These are phyloP conservation scores for Gossypium arboreum DNA, from an alignment of 345 rosid genomes.

Conservation along the genomic window DNA sequence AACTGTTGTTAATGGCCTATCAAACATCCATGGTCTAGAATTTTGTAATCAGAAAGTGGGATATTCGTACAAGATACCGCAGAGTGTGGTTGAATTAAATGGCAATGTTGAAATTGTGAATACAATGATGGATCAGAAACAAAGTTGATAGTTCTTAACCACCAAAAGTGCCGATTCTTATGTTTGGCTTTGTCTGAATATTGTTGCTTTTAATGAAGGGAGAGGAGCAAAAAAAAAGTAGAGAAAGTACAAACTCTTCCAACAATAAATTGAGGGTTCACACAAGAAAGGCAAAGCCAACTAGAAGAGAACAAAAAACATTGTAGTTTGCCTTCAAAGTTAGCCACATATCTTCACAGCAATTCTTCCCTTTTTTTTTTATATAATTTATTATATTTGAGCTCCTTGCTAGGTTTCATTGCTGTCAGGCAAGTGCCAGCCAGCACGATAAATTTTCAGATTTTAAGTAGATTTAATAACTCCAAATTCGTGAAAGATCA, in stretches of 20 bases:
- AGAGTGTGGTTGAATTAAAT: background rate
- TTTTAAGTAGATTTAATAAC: background rate
- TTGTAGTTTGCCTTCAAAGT: background rate
- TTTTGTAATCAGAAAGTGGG: background rate
- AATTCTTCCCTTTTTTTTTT: background rate
- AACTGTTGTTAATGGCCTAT: too few relatives aligned
- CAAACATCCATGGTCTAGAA: background rate
- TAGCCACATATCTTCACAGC: background rate
- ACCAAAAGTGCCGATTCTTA: background rate
- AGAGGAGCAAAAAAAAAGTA: background rate
- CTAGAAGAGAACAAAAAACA: background rate
- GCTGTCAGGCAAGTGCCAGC: background rate
- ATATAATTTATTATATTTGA: too few relatives aligned
- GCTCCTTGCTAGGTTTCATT: background rate
- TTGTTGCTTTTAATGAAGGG: background rate
- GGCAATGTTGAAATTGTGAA: background rate
- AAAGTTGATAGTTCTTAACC: constrained; percentile 13
- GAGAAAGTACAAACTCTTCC: background rate
- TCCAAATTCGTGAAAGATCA: background rate
- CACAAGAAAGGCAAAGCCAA: background rate
- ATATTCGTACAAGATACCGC: background rate
- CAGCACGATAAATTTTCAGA: background rate
- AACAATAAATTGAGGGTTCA: background rate
- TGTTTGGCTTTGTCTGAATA: background rate
- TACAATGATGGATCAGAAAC: background rate